Evolutionary conservation across 179 eudicot species (phyloP).

Genomic region (Heliamphora pulchella): DNA sequence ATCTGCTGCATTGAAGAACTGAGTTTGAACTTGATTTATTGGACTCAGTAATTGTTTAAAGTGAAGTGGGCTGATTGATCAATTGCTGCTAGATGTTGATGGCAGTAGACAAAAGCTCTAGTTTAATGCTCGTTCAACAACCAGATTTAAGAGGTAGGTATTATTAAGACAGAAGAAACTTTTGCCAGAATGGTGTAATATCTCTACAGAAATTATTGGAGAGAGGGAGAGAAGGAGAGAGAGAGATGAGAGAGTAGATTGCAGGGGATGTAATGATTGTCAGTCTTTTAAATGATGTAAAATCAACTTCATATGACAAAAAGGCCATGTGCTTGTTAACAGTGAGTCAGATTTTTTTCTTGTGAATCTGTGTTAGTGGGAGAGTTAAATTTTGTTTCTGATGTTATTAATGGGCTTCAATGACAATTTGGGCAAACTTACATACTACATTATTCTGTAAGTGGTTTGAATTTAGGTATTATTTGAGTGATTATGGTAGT

Average conservation of each 20-base stretch:
- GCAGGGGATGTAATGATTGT: not conserved
- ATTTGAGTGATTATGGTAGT: not conserved
- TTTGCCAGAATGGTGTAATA: not conserved
- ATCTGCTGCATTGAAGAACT: not conserved
- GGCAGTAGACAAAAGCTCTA: constrained; percentile 3
- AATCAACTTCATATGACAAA: constrained; percentile 2
- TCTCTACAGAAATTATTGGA: constrained; percentile 12
- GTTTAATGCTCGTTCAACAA: constrained; percentile 18
- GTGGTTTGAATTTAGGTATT: not conserved
- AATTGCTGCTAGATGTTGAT: constrained; percentile 13
- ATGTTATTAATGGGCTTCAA: not conserved
- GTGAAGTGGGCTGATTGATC: constrained; percentile 11
- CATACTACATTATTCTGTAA: not conserved
- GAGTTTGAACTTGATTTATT: not conserved
- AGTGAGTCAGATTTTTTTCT: not conserved
- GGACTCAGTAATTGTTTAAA: constrained; percentile 13
- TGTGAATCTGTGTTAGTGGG: not conserved
- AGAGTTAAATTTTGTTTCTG: not conserved
- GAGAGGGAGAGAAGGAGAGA: not conserved
- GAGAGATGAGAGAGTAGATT: no score
- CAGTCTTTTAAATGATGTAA: not conserved
- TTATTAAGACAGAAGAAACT: constrained; percentile 8
- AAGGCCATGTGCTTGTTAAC: no score
- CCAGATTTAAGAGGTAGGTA: constrained; percentile 11
- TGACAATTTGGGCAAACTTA: not conserved